Conservation (phyloP, 1,284 basidiomycete species). For the Rhodotorula sp. region DNA sequence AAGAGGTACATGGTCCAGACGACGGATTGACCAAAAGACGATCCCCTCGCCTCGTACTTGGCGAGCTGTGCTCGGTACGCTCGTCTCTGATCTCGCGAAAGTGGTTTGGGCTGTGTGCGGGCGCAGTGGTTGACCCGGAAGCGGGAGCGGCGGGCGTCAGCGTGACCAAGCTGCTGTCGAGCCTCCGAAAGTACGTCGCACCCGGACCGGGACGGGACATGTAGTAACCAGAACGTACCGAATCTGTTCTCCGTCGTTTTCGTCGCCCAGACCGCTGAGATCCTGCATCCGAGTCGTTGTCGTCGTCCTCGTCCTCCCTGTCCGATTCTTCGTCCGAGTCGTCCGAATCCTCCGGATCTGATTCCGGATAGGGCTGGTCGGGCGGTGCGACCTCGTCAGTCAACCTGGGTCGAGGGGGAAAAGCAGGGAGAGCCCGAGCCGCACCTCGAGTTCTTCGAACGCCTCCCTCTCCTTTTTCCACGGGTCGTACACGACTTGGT, state of each 20-base stretch:
- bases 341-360: conserved; percentile 64
- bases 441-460: conserved; percentile 74
- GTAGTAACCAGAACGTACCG: conserved; percentile 12
- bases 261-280: conserved; percentile 29
- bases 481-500: conserved; percentile 42
- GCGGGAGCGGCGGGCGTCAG: background rate
- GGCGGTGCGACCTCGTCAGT: background rate
- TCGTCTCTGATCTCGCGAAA: conserved; percentile 64
- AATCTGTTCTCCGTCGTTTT: conserved; percentile 36
- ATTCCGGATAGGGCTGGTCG: conserved; percentile 68
- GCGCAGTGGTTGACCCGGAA: background rate
- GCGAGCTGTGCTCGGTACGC: conserved; percentile 63
- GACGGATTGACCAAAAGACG: conserved; percentile 84
- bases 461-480: conserved; percentile 62
- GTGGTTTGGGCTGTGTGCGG: conserved; percentile 18
- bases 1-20: conserved; percentile 86
- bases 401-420: background rate
- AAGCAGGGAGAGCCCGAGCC: conserved; percentile 37
- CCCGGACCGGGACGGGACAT: too few species aligned
- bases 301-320: conserved; percentile 50
- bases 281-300: conserved; percentile 54
- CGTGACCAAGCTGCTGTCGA: too few species aligned
- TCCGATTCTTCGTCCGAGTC: conserved; percentile 50
- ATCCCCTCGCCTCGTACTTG: conserved; percentile 81
- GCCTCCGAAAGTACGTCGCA: too few species aligned